Evolutionary conservation across 306 rosid genomes (phyloP).

Genomic region (Ormosia semicastrata): DNA sequence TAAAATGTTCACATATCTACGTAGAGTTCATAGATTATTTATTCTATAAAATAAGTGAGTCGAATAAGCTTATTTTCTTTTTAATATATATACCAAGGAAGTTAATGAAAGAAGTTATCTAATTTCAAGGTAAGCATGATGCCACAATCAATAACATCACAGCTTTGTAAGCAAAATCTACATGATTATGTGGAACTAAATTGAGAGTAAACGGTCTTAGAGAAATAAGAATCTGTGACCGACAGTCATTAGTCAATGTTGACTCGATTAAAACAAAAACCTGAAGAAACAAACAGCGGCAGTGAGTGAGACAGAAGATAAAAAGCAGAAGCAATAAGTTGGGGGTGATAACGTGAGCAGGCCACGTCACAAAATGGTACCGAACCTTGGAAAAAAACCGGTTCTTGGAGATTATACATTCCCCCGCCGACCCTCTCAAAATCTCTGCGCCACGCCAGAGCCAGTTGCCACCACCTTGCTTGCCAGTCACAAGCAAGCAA

Average conservation of each 20-base stretch:
- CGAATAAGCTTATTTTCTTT: too few relatives aligned
- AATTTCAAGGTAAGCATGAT: background rate
- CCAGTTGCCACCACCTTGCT: background rate
- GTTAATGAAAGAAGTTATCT: background rate
- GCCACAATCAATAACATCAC: background rate
- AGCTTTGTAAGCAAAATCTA: background rate
- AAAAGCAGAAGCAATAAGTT: conserved; percentile 4
- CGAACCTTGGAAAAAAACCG: background rate
- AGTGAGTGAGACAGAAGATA: background rate
- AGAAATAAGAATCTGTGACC: background rate
- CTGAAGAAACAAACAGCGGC: conserved; percentile 11
- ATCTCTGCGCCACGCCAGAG: background rate
- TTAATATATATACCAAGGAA: too few relatives aligned
- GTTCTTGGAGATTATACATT: conserved; percentile 14
- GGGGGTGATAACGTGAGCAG: background rate
- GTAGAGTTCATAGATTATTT: too few relatives aligned
- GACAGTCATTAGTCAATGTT: background rate
- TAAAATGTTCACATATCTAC: too few relatives aligned
- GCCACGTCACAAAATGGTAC: conserved; percentile 35
- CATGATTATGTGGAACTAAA: background rate
- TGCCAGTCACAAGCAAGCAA: conserved; percentile 27
- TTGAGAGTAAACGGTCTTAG: background rate
- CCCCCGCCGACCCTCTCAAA: conserved; percentile 21
- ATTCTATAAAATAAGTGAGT: too few relatives aligned
- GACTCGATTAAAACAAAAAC: background rate